These are phyloP conservation scores for Setaria italica DNA, from an alignment of 202 grass and related monocot species.

Conservation along the genomic window DNA sequence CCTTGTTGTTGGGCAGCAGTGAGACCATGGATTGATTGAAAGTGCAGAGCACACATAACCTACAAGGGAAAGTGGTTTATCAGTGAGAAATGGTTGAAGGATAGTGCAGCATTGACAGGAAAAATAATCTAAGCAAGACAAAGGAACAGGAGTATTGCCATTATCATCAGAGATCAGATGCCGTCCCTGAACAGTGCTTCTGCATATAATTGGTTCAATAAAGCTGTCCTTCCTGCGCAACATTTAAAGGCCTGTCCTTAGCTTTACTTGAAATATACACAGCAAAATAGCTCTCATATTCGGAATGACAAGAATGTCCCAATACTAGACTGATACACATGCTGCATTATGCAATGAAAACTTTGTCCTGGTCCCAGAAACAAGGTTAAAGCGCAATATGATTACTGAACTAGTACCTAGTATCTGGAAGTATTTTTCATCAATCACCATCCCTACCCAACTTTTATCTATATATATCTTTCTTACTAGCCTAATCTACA, in stretches of 20 bases:
- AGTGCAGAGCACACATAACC: constrained; percentile 87
- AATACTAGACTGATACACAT: constrained; percentile 8
- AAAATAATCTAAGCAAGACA: constrained; percentile 11
- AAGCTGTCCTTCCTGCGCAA: constrained; percentile 74
- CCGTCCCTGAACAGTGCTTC: constrained; percentile 80
- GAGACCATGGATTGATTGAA: constrained; percentile 71
- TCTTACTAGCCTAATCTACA: constrained; percentile 14
- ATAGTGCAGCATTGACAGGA: background rate
- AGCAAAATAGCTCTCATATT: background rate
- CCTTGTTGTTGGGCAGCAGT: constrained; percentile 72
- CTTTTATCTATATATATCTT: constrained; percentile 9
- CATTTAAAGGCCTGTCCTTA: background rate
- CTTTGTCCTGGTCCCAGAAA: background rate
- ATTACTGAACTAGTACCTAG: background rate
- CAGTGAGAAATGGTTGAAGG: constrained; percentile 1
- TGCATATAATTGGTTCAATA: constrained; percentile 57
- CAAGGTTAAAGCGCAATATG: constrained; percentile 3
- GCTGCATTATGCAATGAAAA: constrained; percentile 7
- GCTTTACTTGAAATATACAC: constrained; percentile 8
- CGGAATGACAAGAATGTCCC: background rate
- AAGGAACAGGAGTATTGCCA: constrained; percentile 47
- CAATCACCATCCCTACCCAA: background rate
- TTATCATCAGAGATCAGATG: constrained; percentile 93
- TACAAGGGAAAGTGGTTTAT: constrained; percentile 48
- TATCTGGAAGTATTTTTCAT: background rate